Evolutionary conservation across 2,329 filamentous ascomycete species (phyloP), one percentile per base, ranked within the genome.

Genomic region (Arthroderma uncinatum): DNA sequence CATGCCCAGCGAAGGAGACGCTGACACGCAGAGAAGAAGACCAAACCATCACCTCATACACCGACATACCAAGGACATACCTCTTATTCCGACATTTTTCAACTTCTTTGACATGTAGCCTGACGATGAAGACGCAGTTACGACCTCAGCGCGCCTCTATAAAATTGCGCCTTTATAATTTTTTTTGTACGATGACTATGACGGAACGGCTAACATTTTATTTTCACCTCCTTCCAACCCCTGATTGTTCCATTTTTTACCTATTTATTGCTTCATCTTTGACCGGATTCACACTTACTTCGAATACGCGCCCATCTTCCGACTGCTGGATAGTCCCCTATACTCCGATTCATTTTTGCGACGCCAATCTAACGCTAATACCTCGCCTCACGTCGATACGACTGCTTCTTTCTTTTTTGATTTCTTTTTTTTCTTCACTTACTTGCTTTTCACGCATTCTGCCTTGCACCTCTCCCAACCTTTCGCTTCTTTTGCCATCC

Each of bases 1-100:
- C 72, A 74, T 61, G 68, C 68, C 25, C 61, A 64, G 21, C 71
- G 71, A 57, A 69, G 71, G 39, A 66, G 70, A 63, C 70, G 66
- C 55, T 73, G 60, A 71, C 10, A 34, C 23, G n/a, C n/a, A n/a
- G n/a, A n/a, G n/a, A n/a, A n/a, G n/a, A n/a, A n/a, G n/a, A n/a
- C n/a, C n/a, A n/a, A n/a, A n/a, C n/a, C n/a, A n/a, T n/a, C n/a
- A n/a, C 52, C 34, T 12, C 10, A 30, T 36, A 54, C 33, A 55
- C 53, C 53, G 9, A 25, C 53, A 40, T 12, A 39, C 33, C 12
- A 28, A 34, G 19, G n/a, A n/a, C 14, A 52, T 52, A 12, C 50
- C 50, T 53, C 34, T 16, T 19, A 52, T 52, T n/a, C 30, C 30
- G 47, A 14, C 9, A 28, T 39, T 2, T 16, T 53, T 34, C 3